phyloP scores from a whole-genome alignment of 495 filamentous ascomycete species.

The Emericellopsis terricola region DNA sequence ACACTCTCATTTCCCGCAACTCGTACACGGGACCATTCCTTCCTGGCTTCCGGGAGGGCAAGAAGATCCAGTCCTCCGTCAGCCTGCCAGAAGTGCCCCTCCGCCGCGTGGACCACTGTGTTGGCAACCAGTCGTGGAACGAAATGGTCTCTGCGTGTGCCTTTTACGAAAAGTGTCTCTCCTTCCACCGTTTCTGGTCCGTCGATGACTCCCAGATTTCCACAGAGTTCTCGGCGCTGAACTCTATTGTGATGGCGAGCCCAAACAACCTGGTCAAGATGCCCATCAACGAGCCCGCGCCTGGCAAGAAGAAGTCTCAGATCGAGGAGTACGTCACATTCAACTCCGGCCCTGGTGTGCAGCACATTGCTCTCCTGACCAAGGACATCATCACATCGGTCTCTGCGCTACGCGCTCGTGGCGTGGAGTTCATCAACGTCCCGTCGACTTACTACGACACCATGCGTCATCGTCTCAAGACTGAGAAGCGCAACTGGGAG shows the following conservation, averaged over 20 bases:
- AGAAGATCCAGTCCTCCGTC: slow-evolving; percentile 9
- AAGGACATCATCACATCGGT: slow-evolving; percentile 60
- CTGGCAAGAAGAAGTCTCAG: slow-evolving; percentile 68
- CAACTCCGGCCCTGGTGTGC: slow-evolving; percentile 70
- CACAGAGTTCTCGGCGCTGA: slow-evolving; percentile 76
- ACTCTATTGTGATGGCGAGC: slow-evolving; percentile 72
- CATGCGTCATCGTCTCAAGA: slow-evolving; percentile 47
- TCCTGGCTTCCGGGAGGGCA: slow-evolving; percentile 50
- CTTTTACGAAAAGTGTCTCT: slow-evolving; percentile 78
- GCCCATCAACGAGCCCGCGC: slow-evolving; percentile 91
- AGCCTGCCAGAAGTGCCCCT: slow-evolving; percentile 43
- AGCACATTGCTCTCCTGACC: slow-evolving; percentile 79
- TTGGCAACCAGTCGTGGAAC: slow-evolving; percentile 85
- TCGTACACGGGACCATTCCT: slow-evolving; percentile 57
- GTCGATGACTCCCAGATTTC: slow-evolving; percentile 77
- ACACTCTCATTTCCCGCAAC: slow-evolving; percentile 58
- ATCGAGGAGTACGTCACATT: slow-evolving; percentile 89
- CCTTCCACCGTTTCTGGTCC: slow-evolving; percentile 89
- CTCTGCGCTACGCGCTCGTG: slow-evolving; percentile 51
- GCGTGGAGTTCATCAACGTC: slow-evolving; percentile 78
- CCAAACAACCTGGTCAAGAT: slow-evolving; percentile 69
- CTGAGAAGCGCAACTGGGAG: slow-evolving; percentile 27
- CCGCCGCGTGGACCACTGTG: slow-evolving; percentile 73
- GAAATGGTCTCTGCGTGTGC: slow-evolving; percentile 71
- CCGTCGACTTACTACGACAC: slow-evolving; percentile 68